Percentiles rank a stretch among this genome's conserved stretches.
Conservation (phyloP, 1,284 basidiomycete species). For the Tilletia walkeri region DNA sequence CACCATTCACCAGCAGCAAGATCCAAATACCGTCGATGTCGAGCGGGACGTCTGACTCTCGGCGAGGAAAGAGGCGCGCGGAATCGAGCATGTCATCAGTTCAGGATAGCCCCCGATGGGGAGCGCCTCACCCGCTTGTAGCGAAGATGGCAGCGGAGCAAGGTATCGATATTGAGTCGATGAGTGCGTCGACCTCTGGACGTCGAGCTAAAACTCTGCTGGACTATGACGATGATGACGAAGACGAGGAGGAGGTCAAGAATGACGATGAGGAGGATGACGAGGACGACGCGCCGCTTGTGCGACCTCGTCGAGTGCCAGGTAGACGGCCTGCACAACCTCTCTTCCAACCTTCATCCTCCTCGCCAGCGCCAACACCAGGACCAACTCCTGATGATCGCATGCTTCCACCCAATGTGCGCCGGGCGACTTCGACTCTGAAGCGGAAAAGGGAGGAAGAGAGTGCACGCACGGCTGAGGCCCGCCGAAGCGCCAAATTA, state of each 20-base stretch:
- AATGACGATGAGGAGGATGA: slow-evolving; percentile 23
- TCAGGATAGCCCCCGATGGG: slow-evolving; percentile 5
- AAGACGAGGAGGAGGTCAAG: slow-evolving; percentile 20
- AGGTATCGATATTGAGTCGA: slow-evolving; percentile 12
- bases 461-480: background rate
- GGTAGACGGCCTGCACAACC: background rate
- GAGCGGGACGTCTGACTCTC: no score
- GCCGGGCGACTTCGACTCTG: background rate
- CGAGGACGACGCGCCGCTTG: slow-evolving; percentile 10
- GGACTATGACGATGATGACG: slow-evolving; percentile 17
- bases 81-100: no score
- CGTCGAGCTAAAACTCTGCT: slow-evolving; percentile 23
- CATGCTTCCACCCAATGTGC: background rate
- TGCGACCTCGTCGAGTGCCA: background rate
- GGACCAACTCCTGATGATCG: background rate
- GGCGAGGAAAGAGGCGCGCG: no score
- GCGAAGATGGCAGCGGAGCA: slow-evolving; percentile 19
- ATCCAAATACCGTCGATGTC: no score
- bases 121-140: slow-evolving; percentile 23
- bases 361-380: background rate
- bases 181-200: no score
- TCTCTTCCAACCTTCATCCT: background rate
- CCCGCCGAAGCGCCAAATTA: slow-evolving; percentile 20
- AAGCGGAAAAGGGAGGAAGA: background rate
- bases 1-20: no score